These are phyloP conservation scores for Arthrobotrys sphaeroides DNA, from an alignment of 2,329 filamentous ascomycete genomes.

Conservation along the genomic window DNA sequence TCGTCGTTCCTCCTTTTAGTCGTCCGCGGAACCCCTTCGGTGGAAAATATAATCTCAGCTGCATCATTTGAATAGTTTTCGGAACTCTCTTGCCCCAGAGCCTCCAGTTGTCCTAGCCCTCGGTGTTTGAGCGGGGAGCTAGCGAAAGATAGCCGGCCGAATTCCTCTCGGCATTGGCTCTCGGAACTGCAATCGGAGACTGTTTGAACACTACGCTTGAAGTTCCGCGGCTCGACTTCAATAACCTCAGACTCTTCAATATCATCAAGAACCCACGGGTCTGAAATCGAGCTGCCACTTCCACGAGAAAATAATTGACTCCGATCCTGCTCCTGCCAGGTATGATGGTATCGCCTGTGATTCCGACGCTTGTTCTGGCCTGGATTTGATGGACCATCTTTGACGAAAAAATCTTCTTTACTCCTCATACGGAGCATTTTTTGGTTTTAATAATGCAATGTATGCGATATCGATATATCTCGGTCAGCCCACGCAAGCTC, in stretches of 20 bases:
- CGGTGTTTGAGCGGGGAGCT: neutral
- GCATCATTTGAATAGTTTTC: neutral
- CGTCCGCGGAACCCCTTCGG: neutral
- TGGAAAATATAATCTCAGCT: neutral
- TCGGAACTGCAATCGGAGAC: neutral
- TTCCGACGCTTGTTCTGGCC: neutral
- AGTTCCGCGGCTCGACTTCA: neutral
- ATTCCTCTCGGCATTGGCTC: neutral
- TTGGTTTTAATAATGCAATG: neutral
- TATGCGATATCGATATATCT: neutral
- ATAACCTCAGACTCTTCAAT: neutral
- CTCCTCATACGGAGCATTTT: conserved; percentile 27
- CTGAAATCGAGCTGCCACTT: too few species aligned
- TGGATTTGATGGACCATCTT: neutral
- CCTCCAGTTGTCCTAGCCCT: too few species aligned
- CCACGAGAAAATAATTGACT: neutral
- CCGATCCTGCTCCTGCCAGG: neutral
- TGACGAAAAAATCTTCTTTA: conserved; percentile 34
- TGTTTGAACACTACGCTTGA: neutral
- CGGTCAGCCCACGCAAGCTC: neutral
- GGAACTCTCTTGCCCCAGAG: neutral
- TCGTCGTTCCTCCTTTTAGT: neutral
- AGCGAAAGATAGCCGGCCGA: too few species aligned
- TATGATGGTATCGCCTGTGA: conserved; percentile 9
- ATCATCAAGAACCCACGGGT: neutral